Evolutionary conservation across 1,284 basidiomycete genomes (phyloP).

Genomic region (Trametes polyzona): DNA sequence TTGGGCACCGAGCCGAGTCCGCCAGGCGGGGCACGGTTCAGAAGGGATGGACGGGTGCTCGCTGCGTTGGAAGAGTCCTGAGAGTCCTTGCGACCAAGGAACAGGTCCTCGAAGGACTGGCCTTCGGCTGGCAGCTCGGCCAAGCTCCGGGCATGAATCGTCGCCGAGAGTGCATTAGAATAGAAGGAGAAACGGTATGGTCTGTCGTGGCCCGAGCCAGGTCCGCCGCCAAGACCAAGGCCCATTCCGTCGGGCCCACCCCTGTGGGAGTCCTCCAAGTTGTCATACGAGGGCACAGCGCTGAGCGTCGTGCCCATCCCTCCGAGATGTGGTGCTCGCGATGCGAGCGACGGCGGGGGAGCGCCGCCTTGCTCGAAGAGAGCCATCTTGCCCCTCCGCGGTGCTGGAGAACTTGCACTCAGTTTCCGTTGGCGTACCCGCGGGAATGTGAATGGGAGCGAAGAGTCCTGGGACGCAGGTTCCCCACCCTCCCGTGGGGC

Average conservation of each 20-base stretch:
- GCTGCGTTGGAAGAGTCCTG: slow-evolving; percentile 16
- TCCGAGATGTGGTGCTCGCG: slow-evolving; percentile 34
- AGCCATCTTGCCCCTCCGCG: slow-evolving; percentile 82
- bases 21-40: slow-evolving; percentile 19
- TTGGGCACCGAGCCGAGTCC: slow-evolving; percentile 12
- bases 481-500: slow-evolving; percentile 11
- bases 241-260: slow-evolving; percentile 13
- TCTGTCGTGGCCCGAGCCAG: slow-evolving; percentile 69
- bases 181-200: slow-evolving; percentile 99
- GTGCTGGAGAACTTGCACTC: slow-evolving; percentile 74
- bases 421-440: slow-evolving; percentile 78
- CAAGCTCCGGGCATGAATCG: slow-evolving; percentile 93
- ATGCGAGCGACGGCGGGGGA: slow-evolving; percentile 47
- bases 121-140: slow-evolving; percentile 94
- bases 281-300: slow-evolving; percentile 40
- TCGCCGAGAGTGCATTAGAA: slow-evolving; percentile 90
- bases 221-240: slow-evolving; percentile 18
- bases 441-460: slow-evolving; percentile 34
- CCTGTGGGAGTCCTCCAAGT: slow-evolving; percentile 26
- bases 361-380: slow-evolving; percentile 77
- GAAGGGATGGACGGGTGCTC: slow-evolving; percentile 11
- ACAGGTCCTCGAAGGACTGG: slow-evolving; percentile 92
- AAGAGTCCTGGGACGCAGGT: slow-evolving; percentile 15
- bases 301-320: slow-evolving; percentile 34
- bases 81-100: slow-evolving; percentile 55